Conservation (phyloP, 352 stramenopile species). For the Phytophthora aleatoria region DNA sequence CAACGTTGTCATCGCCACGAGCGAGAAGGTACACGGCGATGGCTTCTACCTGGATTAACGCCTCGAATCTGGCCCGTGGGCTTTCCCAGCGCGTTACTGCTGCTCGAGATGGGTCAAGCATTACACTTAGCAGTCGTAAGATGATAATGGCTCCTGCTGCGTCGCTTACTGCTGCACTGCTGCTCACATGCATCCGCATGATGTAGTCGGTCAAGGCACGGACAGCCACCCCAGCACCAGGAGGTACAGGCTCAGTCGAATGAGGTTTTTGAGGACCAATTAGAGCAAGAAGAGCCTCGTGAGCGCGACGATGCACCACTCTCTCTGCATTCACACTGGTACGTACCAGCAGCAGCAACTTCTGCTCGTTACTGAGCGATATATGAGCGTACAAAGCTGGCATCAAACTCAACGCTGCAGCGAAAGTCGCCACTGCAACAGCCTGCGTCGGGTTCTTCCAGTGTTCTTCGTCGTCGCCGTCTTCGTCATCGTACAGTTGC, state of each 20-base stretch:
- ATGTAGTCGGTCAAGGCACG: constrained; percentile 68
- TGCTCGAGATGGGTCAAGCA: constrained; percentile 33
- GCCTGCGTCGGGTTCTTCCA: constrained; percentile 55
- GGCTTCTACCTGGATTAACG: constrained; percentile 70
- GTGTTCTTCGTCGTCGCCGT: constrained; percentile 13
- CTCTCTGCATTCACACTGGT: constrained; percentile 53
- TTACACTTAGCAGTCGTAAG: constrained; percentile 38
- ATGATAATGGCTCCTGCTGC: constrained; percentile 33
- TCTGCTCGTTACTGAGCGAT: constrained; percentile 65
- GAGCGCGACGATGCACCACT: constrained; percentile 45
- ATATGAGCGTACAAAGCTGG: constrained; percentile 53
- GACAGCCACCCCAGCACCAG: constrained; percentile 42
- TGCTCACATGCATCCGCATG: constrained; percentile 52
- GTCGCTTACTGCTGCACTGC: constrained; percentile 13
- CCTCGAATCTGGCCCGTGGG: constrained; percentile 40
- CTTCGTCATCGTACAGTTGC: constrained; percentile 4
- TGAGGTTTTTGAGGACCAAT: constrained; percentile 14
- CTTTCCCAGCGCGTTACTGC: constrained; percentile 43
- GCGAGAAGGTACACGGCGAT: constrained; percentile 61
- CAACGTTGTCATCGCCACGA: constrained; percentile 39
- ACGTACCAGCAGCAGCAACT: constrained; percentile 59
- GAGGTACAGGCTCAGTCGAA: constrained; percentile 12
- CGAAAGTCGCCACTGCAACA: constrained; percentile 61
- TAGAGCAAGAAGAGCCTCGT: constrained; percentile 43
- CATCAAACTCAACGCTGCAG: constrained; percentile 43